Evolutionary conservation across 192 early-diverging fungal genomes (phyloP).

Genomic region (Backusella macrospora): DNA sequence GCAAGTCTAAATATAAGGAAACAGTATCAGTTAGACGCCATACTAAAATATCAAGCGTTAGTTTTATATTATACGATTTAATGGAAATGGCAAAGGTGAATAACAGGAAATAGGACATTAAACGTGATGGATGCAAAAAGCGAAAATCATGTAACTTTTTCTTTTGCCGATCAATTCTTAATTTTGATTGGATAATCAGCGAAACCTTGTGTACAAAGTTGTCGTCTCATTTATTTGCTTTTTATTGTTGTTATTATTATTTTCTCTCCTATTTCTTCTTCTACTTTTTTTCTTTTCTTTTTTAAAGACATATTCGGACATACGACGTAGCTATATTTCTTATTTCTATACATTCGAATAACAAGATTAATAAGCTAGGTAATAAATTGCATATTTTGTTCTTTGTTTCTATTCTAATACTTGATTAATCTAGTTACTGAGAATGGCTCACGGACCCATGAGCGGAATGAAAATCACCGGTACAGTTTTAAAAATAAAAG

Average conservation of each 20-base stretch:
- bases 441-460: constrained; percentile 44
- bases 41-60: too few relatives aligned
- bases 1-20: too few relatives aligned
- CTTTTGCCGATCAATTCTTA: neutral
- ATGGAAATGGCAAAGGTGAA: too few relatives aligned
- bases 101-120: too few relatives aligned
- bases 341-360: neutral
- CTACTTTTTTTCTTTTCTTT: neutral
- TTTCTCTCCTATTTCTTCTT: neutral
- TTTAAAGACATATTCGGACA: neutral
- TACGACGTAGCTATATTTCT: neutral
- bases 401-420: too few relatives aligned
- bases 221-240: neutral
- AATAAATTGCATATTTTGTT: neutral
- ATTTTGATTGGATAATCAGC: neutral
- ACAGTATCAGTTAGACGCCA: too few relatives aligned
- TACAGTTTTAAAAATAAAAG: neutral
- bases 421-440: constrained; percentile 11
- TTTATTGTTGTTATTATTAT: neutral
- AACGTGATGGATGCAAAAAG: neutral
- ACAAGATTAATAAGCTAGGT: neutral
- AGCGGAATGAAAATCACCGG: constrained; percentile 44
- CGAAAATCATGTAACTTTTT: constrained; percentile 11
- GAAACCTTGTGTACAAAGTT: neutral
- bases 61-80: too few relatives aligned